Evolutionary conservation across 371 early-diverging fungal genomes (phyloP), one percentile per base, ranked within the genome.

Genomic region (Rhizopus delemar): DNA sequence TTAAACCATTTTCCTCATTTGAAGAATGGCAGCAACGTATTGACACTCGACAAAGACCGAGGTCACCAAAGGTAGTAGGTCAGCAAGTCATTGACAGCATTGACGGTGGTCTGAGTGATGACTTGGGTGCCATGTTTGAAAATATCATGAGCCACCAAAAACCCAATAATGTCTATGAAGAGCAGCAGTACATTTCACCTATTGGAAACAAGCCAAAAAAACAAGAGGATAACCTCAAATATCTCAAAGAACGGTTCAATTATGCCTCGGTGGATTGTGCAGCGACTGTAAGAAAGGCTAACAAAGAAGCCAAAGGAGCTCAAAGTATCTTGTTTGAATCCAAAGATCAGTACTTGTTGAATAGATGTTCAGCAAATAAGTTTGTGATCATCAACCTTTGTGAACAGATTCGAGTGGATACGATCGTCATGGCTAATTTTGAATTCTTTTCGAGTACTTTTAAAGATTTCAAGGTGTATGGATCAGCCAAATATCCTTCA

Each of bases 361-460:
- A 93, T 77, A 80, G 85, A 63, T 99, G 99, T 73, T 64, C 81
- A 1, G 86, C 86, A 8, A 68, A 82, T 32, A 93, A 93, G 63
- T 94, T 86, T 74, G 88, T 97, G 3, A 86, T 93, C 8, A 85
- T 97, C 31, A 96, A 96, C 71, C 78, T 99, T 3, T 99, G 99
- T 68, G 90, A 97, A 60, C 93, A 91, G 31, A 94, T 97, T 55
- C 75, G 93, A 9, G 88, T 99, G 6, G 94, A 96, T 71, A 87
- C 93, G 0, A 69, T 99, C 41, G 85, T 90, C 8, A 67, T 99
- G 65, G 96, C 93, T 51, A 97, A 97, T 71, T 94, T 91, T 56
- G 99, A 99, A 71, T 96, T 94, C 67, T 99, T 97, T 66, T 92
- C 94, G 0, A 93, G 94, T 38, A 95, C 92, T 1, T 96, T 96